These are phyloP conservation scores for Epichloe typhina DNA, from an alignment of 2,329 filamentous ascomycete genomes.

Conservation along the genomic window DNA sequence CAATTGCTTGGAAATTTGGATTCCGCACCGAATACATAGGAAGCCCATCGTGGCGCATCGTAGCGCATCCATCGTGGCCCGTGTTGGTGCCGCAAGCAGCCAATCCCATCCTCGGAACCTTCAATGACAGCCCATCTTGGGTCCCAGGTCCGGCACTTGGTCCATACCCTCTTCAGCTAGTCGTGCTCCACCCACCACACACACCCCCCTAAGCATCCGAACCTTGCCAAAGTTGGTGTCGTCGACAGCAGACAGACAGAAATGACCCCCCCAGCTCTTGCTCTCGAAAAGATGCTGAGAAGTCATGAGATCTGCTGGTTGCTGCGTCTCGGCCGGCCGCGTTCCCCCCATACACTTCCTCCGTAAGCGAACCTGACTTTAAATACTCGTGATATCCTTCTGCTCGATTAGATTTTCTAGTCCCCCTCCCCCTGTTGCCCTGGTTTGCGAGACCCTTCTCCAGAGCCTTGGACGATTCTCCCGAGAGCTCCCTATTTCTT, in stretches of 20 bases:
- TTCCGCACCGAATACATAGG: not conserved
- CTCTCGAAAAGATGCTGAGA: not conserved
- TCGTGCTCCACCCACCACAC: not conserved
- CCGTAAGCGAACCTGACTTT: conserved; percentile 1
- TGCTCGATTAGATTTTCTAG: not conserved
- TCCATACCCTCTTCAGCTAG: not conserved
- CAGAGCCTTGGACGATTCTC: not conserved
- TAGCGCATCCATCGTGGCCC: not conserved
- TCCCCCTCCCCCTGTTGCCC: not conserved
- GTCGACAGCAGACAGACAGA: too few species aligned
- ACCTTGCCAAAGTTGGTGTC: too few species aligned
- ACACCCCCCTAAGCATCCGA: too few species aligned
- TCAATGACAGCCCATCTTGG: not conserved
- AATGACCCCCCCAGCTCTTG: not conserved
- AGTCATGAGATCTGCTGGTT: not conserved
- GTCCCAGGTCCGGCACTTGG: not conserved
- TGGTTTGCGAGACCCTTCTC: not conserved
- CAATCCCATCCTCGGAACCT: not conserved
- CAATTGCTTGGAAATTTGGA: not conserved
- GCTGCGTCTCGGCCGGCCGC: not conserved
- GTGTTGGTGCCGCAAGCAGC: not conserved
- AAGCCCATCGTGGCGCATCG: not conserved
- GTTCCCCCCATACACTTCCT: not conserved
- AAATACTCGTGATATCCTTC: conserved; percentile 6
- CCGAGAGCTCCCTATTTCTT: not conserved